These are phyloP conservation scores for Davidsoniella australis DNA, from an alignment of 2,329 filamentous ascomycete genomes.

Conservation along the genomic window DNA sequence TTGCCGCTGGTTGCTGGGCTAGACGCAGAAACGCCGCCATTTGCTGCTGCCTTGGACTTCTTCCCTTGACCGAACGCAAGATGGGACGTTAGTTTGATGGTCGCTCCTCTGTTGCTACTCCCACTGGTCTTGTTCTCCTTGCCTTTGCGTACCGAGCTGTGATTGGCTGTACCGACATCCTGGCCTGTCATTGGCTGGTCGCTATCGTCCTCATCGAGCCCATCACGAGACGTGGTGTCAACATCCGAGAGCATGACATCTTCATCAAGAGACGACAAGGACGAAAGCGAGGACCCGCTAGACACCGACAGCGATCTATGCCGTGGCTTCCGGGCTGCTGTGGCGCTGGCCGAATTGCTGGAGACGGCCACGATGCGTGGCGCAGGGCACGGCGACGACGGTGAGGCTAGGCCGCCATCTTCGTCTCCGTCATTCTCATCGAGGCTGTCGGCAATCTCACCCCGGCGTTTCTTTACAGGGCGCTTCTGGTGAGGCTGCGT, in stretches of 20 bases:
- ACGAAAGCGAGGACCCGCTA: constrained; percentile 12
- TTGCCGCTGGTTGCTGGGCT: not conserved
- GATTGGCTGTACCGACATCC: constrained; percentile 8
- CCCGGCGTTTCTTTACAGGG: not conserved
- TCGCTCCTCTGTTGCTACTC: not conserved
- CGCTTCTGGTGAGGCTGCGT: not conserved
- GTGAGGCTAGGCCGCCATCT: not conserved
- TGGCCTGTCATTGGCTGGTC: constrained; percentile 10
- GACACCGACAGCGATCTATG: constrained; percentile 7
- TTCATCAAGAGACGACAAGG: constrained; percentile 10
- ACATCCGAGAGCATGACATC: constrained; percentile 5
- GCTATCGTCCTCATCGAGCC: not conserved
- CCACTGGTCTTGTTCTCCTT: constrained; percentile 2
- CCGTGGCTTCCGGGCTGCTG: not conserved
- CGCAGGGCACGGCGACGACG: constrained; percentile 1
- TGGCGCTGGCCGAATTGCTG: not conserved
- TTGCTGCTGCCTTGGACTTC: not conserved
- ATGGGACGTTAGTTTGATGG: not conserved
- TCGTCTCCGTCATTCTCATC: not conserved
- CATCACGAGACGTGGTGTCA: not conserved
- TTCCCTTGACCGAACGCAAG: not conserved
- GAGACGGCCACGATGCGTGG: not conserved
- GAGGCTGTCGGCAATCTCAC: not conserved
- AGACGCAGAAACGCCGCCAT: not conserved
- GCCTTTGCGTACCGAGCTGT: constrained; percentile 1